These are phyloP conservation scores for Chrysanthemum seticuspe DNA, from an alignment of 129 eudicot species.

Conservation along the genomic window DNA sequence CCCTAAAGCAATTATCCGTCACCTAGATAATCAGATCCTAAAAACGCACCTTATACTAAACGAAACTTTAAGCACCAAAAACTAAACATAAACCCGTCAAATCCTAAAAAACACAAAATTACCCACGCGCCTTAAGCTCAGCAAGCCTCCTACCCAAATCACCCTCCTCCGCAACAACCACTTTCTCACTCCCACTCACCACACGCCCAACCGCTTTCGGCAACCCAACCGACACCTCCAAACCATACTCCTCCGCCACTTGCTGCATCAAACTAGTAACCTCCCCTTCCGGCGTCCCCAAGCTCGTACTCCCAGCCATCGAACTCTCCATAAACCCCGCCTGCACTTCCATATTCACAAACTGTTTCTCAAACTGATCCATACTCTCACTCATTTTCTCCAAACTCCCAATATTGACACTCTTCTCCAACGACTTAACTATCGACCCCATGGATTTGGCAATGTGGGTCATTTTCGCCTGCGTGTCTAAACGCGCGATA, in stretches of 20 bases:
- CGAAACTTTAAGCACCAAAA: too few relatives aligned
- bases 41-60: too few relatives aligned
- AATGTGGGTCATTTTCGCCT: constrained; percentile 77
- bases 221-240: constrained; percentile 51
- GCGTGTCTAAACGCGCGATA: constrained; percentile 82
- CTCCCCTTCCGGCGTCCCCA: constrained; percentile 85
- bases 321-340: constrained; percentile 72
- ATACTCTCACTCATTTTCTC: constrained; percentile 29
- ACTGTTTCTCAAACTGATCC: constrained; percentile 39
- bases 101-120: too few relatives aligned
- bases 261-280: constrained; percentile 81
- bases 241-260: constrained; percentile 43
- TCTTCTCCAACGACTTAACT: too few relatives aligned
- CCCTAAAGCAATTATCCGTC: too few relatives aligned
- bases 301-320: constrained; percentile 54
- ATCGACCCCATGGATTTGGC: constrained; percentile 39
- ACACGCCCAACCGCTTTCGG: constrained; percentile 76
- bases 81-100: too few relatives aligned
- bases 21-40: too few relatives aligned
- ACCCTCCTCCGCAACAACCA: constrained; percentile 11
- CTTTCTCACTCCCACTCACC: too few relatives aligned
- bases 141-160: constrained; percentile 39
- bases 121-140: constrained; percentile 86
- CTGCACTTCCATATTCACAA: constrained; percentile 80
- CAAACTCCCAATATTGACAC: constrained; percentile 41